Conservation (phyloP, 805 yeast genomes). For the Schwanniomyces vanrijiae region DNA sequence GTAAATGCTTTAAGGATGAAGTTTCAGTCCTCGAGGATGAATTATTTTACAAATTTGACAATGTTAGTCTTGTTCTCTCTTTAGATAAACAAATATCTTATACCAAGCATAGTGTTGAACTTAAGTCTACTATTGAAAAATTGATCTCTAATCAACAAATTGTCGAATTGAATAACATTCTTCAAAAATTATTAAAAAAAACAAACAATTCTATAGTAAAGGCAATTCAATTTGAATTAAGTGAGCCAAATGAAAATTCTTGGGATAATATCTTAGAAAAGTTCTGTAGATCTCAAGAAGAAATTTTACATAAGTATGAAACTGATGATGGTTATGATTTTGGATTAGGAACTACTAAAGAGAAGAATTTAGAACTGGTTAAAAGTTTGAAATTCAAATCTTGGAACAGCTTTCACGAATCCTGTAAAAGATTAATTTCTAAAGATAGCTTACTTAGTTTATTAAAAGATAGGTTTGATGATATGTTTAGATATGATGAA, state of each 20-base stretch:
- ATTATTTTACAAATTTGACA: conserved; percentile 11
- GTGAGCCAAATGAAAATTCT: conserved; percentile 47
- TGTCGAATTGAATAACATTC: conserved; percentile 31
- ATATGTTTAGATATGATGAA: conserved; percentile 76
- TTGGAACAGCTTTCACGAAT: conserved; percentile 64
- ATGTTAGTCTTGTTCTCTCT: conserved; percentile 19
- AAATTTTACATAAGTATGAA: conserved; percentile 8
- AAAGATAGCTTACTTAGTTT: conserved; percentile 66
- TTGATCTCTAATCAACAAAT: conserved; percentile 38
- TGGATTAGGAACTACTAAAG: conserved; percentile 56
- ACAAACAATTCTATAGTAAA: conserved; percentile 50
- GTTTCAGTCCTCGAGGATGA: conserved; percentile 4
- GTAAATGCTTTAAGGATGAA: conserved; percentile 9
- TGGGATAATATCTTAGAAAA: conserved; percentile 61
- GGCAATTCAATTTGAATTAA: conserved; percentile 46
- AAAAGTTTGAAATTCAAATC: conserved; percentile 50
- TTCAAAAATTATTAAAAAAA: conserved; percentile 45
- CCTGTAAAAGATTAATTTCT: conserved; percentile 59
- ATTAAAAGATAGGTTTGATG: conserved; percentile 80
- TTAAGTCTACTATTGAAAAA: conserved; percentile 37
- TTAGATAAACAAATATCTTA: conserved; percentile 29
- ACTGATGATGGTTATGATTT: conserved; percentile 50
- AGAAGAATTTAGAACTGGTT: conserved; percentile 41
- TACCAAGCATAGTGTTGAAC: conserved; percentile 12
- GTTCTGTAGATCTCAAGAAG: conserved; percentile 31